Evolutionary conservation across 23 red algal species (phyloP).

Genomic region (Gracilaria gracilis): DNA sequence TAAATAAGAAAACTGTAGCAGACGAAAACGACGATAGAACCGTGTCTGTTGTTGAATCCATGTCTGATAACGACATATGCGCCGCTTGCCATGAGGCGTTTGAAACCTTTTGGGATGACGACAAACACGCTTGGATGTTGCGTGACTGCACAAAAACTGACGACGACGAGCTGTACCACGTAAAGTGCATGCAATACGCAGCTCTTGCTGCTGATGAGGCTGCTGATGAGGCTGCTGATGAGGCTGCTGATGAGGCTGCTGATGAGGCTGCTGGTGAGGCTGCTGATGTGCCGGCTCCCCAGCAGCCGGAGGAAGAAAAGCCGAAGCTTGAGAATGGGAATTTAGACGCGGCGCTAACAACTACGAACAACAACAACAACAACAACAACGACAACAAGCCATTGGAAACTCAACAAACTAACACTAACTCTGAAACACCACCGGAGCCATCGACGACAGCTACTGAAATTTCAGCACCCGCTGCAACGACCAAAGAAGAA

Average conservation of each 20-base stretch:
- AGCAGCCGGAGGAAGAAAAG: constrained; percentile 3
- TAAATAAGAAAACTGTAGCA: constrained; percentile 45
- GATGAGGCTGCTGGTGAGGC: neutral
- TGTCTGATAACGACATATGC: constrained; percentile 54
- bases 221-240: neutral
- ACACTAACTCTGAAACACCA: neutral
- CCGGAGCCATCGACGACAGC: neutral
- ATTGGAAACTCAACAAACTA: neutral
- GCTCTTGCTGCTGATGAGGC: neutral
- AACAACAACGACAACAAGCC: too few species aligned
- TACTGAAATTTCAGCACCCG: neutral
- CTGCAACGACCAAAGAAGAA: neutral
- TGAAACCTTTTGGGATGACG: constrained; percentile 70
- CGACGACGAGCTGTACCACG: constrained; percentile 53
- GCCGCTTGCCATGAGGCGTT: constrained; percentile 56
- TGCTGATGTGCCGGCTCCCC: neutral
- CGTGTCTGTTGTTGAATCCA: constrained; percentile 47
- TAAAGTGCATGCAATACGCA: constrained; percentile 40
- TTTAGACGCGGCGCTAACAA: neutral
- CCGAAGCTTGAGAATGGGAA: constrained; percentile 11
- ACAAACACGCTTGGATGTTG: constrained; percentile 70
- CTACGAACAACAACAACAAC: too few species aligned
- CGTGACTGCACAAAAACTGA: constrained; percentile 46
- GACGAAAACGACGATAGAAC: constrained; percentile 47
- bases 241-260: neutral